Conservation (phyloP, 345 rosid species). For the Gossypium mustelinum region DNA sequence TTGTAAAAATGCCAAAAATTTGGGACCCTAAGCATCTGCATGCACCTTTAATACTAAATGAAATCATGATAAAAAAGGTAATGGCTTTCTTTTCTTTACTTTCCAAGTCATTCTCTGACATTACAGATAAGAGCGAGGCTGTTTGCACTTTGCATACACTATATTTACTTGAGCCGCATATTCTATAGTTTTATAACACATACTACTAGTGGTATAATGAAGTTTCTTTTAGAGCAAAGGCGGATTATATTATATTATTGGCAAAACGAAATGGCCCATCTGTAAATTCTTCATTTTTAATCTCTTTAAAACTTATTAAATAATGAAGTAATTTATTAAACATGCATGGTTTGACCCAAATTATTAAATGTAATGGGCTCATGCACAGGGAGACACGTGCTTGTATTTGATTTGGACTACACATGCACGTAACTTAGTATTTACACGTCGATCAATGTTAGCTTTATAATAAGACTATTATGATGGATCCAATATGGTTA, state of each 20-base stretch:
- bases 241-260: background rate
- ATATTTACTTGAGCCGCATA: background rate
- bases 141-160: constrained; percentile 5
- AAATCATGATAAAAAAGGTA: background rate
- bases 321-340: background rate
- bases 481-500: background rate
- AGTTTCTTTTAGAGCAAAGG: background rate
- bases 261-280: constrained; percentile 8
- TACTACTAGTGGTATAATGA: background rate
- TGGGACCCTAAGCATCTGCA: too few relatives aligned
- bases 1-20: too few relatives aligned
- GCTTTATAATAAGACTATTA: background rate
- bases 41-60: background rate
- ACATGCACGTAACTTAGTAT: constrained; percentile 29
- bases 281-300: background rate
- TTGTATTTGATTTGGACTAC: constrained; percentile 21
- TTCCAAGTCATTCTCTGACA: constrained; percentile 15
- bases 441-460: constrained; percentile 9
- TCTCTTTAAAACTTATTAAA: too few relatives aligned
- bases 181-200: background rate
- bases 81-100: background rate
- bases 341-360: constrained; percentile 3
- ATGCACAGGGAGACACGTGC: constrained; percentile 21
- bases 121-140: constrained; percentile 16
- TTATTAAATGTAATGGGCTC: background rate